Evolutionary conservation across 2,329 filamentous ascomycete species (phyloP).

Genomic region (Colletotrichum sp.): DNA sequence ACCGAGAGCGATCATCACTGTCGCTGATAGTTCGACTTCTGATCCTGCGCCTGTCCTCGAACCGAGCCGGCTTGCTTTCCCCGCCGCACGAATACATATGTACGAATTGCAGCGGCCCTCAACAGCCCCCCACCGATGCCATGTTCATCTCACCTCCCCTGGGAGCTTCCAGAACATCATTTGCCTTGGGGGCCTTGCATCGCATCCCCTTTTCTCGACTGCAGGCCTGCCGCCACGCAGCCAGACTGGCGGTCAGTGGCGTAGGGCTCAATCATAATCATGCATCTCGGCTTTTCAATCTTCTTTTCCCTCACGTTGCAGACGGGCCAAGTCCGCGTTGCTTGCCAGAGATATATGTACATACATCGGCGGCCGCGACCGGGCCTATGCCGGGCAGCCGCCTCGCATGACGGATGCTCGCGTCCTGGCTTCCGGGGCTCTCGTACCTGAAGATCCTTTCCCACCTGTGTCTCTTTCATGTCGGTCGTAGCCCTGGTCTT

Average conservation of each 20-base stretch:
- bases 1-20: not conserved
- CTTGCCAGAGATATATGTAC: not conserved
- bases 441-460: slow-evolving; percentile 8
- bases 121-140: not conserved
- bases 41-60: not conserved
- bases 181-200: not conserved
- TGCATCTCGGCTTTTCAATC: not conserved
- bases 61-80: not conserved
- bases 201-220: not conserved
- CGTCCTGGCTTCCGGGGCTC: not conserved
- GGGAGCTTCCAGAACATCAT: not conserved
- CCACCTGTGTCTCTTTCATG: not conserved
- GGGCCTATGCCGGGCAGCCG: not conserved
- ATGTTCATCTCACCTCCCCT: not conserved
- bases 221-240: not conserved
- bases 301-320: not conserved
- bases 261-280: not conserved
- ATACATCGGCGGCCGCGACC: not conserved
- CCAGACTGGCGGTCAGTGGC: not conserved
- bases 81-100: not conserved
- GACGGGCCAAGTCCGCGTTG: not conserved
- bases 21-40: not conserved
- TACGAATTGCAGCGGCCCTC: not conserved
- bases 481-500: not conserved
- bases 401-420: not conserved